Conservation (phyloP, 1,284 basidiomycete genomes). For the Ganoderma boninense region DNA sequence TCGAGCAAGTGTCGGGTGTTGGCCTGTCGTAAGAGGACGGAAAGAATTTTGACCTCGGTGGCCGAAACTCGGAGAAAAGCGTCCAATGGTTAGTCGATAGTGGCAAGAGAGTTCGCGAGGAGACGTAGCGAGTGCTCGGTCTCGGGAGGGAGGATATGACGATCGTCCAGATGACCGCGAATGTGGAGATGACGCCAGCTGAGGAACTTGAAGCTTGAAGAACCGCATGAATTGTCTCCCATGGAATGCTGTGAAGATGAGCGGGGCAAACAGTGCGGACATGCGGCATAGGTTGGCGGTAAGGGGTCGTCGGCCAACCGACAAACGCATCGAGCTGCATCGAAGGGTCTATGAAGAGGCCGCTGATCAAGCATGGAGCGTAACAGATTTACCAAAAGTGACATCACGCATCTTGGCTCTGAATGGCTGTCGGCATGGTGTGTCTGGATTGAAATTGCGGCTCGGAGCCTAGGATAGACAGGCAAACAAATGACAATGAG, state of each 20-base stretch:
- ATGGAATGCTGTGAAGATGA: not conserved
- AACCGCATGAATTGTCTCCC: not conserved
- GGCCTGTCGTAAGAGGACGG: not conserved
- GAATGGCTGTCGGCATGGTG: too few species aligned
- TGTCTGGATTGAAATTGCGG: too few species aligned
- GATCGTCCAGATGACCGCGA: not conserved
- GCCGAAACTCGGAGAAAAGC: not conserved
- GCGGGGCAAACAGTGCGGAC: not conserved
- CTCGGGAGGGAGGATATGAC: not conserved
- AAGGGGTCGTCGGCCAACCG: not conserved
- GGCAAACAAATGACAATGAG: too few species aligned
- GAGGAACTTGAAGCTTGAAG: not conserved
- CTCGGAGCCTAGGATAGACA: too few species aligned
- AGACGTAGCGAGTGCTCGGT: not conserved
- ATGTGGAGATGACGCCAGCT: not conserved
- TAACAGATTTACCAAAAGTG: not conserved
- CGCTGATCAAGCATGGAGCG: not conserved
- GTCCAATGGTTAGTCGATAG: not conserved
- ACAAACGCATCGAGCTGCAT: not conserved
- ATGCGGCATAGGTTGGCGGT: not conserved
- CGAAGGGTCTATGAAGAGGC: not conserved
- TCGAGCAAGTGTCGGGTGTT: not conserved
- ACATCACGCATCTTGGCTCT: too few species aligned
- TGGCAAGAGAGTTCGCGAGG: not conserved
- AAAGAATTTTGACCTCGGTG: not conserved